Percentiles rank a stretch among this genome's conserved stretches.
Conservation (phyloP, 345 rosid species). For the Arabis alpina region DNA sequence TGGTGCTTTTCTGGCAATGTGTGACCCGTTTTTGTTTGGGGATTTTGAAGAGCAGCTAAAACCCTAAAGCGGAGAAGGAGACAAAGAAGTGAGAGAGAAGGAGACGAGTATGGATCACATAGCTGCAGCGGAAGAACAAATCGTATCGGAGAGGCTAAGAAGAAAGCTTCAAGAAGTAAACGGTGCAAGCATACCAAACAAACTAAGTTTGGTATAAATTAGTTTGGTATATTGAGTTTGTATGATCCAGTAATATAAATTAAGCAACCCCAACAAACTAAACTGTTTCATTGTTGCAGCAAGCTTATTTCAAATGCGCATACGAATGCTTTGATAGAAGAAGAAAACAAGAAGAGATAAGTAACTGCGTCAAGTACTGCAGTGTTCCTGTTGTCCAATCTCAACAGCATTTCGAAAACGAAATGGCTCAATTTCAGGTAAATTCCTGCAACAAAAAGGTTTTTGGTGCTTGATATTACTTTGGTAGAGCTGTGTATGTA, state of each 20-base stretch:
- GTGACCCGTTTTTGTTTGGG: not conserved
- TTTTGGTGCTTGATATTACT: not conserved
- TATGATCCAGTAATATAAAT: not conserved
- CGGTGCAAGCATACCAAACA: no score
- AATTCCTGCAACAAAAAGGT: constrained; percentile 8
- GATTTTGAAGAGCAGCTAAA: constrained; percentile 24
- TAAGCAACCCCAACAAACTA: not conserved
- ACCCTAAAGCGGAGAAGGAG: constrained; percentile 21
- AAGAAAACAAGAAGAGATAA: constrained; percentile 75
- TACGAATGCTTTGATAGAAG: constrained; percentile 87
- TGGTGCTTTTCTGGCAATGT: not conserved
- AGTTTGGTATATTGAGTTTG: not conserved
- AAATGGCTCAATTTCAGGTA: constrained; percentile 91
- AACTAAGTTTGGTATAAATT: no score
- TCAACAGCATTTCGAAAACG: constrained; percentile 80
- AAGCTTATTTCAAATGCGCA: constrained; percentile 95
- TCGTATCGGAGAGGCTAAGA: constrained; percentile 67
- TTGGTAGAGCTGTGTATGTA: not conserved
- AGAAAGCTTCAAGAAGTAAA: constrained; percentile 73
- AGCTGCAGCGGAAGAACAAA: constrained; percentile 67
- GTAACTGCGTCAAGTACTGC: constrained; percentile 77
- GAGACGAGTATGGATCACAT: constrained; percentile 78
- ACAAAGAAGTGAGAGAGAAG: constrained; percentile 8
- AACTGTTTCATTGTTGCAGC: constrained; percentile 53
- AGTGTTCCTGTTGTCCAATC: constrained; percentile 75